Base-by-base conservation (phyloP, 768 basidiomycete species). In the Lentinula raphanica region DNA sequence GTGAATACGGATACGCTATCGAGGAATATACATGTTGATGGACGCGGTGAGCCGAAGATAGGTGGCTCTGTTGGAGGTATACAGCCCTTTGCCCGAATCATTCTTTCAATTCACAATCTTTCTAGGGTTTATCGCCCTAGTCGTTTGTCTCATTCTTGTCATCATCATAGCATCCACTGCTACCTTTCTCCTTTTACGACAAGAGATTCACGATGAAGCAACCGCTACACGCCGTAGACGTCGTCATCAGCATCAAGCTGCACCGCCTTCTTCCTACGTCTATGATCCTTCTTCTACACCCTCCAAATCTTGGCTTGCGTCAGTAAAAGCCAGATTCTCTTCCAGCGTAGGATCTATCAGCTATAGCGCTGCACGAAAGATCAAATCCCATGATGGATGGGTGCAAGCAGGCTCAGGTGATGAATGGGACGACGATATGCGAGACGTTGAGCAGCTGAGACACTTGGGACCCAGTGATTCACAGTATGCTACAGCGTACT, bases 51-150 rank as follows among this genome's bases (percentile, higher is more conserved):
- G 2, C 82, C 82, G 0, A 74, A 76, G 68, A 80, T 83, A 54
- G 72, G 70, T 44, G 80, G 81, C 49, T 82, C 81, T 17, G 67
- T 73, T 60, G 75, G 76, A 49, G 81, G 82, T 81, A 68, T n/a
- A 8, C 3, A 38, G 77, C 64, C n/a, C n/a, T 23, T 4, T 58
- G 48, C 53, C 40, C 13, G 39, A 17, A 17, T 29, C 54, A 28
- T 25, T 39, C 25, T 62, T 48, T 32, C 31, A 21, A 39, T 35
- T 51, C 42, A 51, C 3, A 25, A 12, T 38, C n/a, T 60, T 56
- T 49, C 54, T 60, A 79, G 86, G 78, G 11, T 90, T 89, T 71
- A 79, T 88, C 62, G 82, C 71, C 3, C 70, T 89, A 38, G 74
- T 89, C 39, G 79, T 87, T 36, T 68, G 73, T 45, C 76, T 90